phyloP scores from a whole-genome alignment of 2,329 filamentous ascomycete species.

The Fusarium lateritium region DNA sequence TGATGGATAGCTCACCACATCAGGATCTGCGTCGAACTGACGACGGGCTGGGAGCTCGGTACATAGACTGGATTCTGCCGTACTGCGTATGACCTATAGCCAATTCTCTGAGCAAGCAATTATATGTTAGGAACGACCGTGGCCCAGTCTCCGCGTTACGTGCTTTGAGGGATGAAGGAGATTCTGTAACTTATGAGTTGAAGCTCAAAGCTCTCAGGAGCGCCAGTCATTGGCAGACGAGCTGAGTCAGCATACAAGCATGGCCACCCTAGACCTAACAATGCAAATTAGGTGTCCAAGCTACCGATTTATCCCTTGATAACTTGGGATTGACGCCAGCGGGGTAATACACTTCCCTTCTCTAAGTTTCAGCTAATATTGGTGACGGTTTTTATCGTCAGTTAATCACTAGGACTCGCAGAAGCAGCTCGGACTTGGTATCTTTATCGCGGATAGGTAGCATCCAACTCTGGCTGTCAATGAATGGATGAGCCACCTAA shows the following conservation, averaged over 20 bases:
- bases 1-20: constrained; percentile 18
- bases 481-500: too few relatives aligned
- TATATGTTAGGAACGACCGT: constrained; percentile 6
- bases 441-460: too few relatives aligned
- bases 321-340: too few relatives aligned
- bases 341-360: too few relatives aligned
- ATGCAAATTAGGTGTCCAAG: not conserved
- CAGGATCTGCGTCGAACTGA: constrained; percentile 3
- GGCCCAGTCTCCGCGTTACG: constrained; percentile 26
- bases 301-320: not conserved
- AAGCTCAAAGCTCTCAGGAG: constrained; percentile 36
- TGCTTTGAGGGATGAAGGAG: constrained; percentile 25
- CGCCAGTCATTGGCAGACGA: constrained; percentile 27
- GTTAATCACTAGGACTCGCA: too few relatives aligned
- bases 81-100: not conserved
- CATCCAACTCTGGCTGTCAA: too few relatives aligned
- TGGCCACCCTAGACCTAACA: constrained; percentile 20
- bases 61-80: not conserved
- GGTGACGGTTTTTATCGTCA: too few relatives aligned
- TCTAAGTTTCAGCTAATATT: too few relatives aligned
- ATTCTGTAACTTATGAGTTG: constrained; percentile 22
- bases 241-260: constrained; percentile 35
- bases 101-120: not conserved
- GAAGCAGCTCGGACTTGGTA: too few relatives aligned
- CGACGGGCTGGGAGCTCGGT: not conserved